Base-by-base conservation (phyloP, 2,329 filamentous ascomycete genomes). In the Pezicula radicicola region DNA sequence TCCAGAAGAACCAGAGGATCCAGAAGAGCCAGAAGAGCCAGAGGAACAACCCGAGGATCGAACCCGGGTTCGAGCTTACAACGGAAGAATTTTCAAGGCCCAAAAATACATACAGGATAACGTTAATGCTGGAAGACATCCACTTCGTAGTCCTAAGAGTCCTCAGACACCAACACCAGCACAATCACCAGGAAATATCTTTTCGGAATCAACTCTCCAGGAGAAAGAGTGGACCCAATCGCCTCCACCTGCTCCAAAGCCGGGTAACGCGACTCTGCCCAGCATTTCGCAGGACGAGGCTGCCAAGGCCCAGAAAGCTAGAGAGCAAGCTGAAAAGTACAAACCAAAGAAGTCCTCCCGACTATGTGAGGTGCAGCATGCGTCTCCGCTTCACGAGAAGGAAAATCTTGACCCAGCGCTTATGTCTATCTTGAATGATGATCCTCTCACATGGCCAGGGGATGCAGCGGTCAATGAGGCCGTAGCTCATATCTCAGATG, bases 161-260 rank as follows among this genome's bases (percentile, higher is more conserved):
- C 13, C 35, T 16, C n/a, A 48, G 35, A 48, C 21, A 9, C 13
- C 25, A 30, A 10, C n/a, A n/a, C 13, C 36, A 25, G 28, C 25
- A 15, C 25, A 4, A 28, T n/a, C 33, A 48, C 19, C 16, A 3
- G 40, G 25, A 13, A 42, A 33, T 13, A 33, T 33, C 9, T 33
- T 25, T 3, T 18, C 18, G 13, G 40, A 45, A 13, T 42, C 47
- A 30, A 37, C 47, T n/a, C 25, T 49, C 27, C 47, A 42, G 18
- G 16, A 25, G 10, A 33, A 41, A 8, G 28, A 49, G 18, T 49
- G 47, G 47, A 49, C 47, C 8, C 47, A 49, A 33, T 41, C 21
- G 13, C 47, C 47, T 9, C 47, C 47, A 35, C 47, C 47, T 19
- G 41, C 40, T 18, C 47, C 47, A 42, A 41, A 41, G 33, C 47